Evolutionary conservation across 805 yeast species (phyloP).

Genomic region (Kodamaea restingae): DNA sequence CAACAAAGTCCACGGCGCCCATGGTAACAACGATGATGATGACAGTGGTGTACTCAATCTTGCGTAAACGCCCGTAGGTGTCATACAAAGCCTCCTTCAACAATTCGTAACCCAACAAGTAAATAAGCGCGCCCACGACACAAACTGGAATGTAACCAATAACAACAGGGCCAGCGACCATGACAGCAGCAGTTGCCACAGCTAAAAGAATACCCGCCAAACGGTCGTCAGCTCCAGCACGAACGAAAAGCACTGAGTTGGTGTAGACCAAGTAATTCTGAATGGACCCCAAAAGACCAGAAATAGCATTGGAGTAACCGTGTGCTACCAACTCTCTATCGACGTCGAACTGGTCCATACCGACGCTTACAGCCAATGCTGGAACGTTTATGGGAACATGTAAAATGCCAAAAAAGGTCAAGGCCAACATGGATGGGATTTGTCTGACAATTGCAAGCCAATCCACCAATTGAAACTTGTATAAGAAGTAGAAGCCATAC

Average conservation of each 20-base stretch:
- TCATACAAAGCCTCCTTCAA: constrained; percentile 82
- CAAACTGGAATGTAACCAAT: constrained; percentile 93
- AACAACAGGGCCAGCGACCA: constrained; percentile 88
- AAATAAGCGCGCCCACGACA: constrained; percentile 92
- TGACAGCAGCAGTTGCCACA: constrained; percentile 68
- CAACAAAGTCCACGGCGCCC: constrained; percentile 95
- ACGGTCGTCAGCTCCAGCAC: constrained; percentile 91
- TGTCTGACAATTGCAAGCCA: constrained; percentile 67
- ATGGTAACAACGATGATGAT: constrained; percentile 83
- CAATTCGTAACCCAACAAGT: constrained; percentile 84
- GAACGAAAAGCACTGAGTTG: constrained; percentile 82
- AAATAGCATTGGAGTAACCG: constrained; percentile 81
- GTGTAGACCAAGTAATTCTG: constrained; percentile 95
- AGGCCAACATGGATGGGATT: constrained; percentile 89
- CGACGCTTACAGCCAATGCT: constrained; percentile 86
- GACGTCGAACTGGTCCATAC: constrained; percentile 82
- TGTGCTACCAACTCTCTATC: constrained; percentile 93
- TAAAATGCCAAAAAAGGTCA: constrained; percentile 90
- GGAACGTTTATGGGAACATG: constrained; percentile 99
- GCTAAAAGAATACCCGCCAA: constrained; percentile 90
- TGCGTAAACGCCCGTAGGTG: constrained; percentile 70
- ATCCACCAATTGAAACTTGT: constrained; percentile 66
- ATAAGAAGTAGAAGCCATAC: constrained; percentile 78
- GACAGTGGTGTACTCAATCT: constrained; percentile 81
- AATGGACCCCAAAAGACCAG: constrained; percentile 82